These are phyloP conservation scores for Kuraishia piskuri DNA, from an alignment of 805 yeast genomes.

Conservation along the genomic window DNA sequence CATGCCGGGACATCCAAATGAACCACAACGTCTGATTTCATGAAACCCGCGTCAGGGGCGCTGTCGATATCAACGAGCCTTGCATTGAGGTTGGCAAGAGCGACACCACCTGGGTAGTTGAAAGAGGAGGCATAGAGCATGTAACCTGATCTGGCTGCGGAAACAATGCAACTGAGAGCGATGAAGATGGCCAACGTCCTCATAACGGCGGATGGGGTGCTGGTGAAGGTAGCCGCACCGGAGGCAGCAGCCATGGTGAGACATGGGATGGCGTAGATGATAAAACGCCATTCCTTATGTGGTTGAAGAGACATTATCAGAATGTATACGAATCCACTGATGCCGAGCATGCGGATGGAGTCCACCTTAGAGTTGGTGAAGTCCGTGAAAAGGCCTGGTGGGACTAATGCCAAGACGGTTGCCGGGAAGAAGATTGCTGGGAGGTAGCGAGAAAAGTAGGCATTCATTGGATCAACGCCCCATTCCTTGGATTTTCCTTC, in stretches of 20 bases:
- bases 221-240: conserved; percentile 8
- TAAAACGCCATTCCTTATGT: conserved; percentile 93
- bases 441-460: conserved; percentile 54
- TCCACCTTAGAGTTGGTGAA: conserved; percentile 8
- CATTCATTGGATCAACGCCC: conserved; percentile 74
- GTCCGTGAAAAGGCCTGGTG: conserved; percentile 25
- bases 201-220: neutral
- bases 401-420: conserved; percentile 30
- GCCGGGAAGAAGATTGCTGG: conserved; percentile 38
- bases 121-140: conserved; percentile 57
- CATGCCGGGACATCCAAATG: conserved; percentile 78
- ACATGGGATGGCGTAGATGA: conserved; percentile 67
- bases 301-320: conserved; percentile 67
- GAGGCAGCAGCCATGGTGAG: conserved; percentile 42
- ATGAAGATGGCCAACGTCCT: conserved; percentile 9
- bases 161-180: conserved; percentile 15
- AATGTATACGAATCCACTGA: conserved; percentile 49
- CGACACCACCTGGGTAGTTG: conserved; percentile 89
- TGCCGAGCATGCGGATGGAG: conserved; percentile 34
- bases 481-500: conserved; percentile 66
- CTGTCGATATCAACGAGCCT: conserved; percentile 17
- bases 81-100: conserved; percentile 46
- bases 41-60: conserved; percentile 3
- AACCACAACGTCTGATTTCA: conserved; percentile 26
- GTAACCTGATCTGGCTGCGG: conserved; percentile 31